Conservation (phyloP, 495 filamentous ascomycete species). For the Aspergillus biplanus region DNA sequence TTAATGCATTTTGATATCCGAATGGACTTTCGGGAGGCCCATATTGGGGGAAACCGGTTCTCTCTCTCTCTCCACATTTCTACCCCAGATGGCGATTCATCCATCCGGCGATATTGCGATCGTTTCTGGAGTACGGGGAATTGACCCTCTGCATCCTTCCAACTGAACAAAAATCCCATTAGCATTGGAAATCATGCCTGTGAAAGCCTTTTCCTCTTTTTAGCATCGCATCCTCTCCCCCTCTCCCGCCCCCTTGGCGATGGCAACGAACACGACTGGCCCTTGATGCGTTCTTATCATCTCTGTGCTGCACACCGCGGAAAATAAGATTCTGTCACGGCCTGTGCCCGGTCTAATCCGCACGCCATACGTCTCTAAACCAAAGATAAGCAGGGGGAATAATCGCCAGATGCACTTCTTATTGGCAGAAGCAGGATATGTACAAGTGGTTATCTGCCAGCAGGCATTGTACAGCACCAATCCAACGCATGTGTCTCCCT, state of each 20-base stretch:
- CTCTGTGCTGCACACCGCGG: neutral
- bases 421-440: neutral
- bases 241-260: neutral
- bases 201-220: neutral
- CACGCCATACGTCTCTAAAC: neutral
- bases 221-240: neutral
- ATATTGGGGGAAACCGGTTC: constrained; percentile 1
- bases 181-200: neutral
- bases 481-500: neutral
- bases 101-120: neutral
- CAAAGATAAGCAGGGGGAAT: constrained; percentile 3
- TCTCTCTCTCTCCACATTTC: constrained; percentile 12
- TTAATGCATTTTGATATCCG: constrained; percentile 6
- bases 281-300: neutral
- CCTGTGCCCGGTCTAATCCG: neutral
- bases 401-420: neutral
- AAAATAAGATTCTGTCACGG: neutral
- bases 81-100: constrained; percentile 10
- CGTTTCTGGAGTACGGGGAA: neutral
- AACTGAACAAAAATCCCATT: neutral
- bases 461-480: too few relatives aligned
- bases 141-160: neutral
- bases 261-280: neutral
- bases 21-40: neutral
- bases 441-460: neutral